These are phyloP conservation scores for Lasiosphaeria ovina DNA, from an alignment of 495 filamentous ascomycete species.

Conservation along the genomic window DNA sequence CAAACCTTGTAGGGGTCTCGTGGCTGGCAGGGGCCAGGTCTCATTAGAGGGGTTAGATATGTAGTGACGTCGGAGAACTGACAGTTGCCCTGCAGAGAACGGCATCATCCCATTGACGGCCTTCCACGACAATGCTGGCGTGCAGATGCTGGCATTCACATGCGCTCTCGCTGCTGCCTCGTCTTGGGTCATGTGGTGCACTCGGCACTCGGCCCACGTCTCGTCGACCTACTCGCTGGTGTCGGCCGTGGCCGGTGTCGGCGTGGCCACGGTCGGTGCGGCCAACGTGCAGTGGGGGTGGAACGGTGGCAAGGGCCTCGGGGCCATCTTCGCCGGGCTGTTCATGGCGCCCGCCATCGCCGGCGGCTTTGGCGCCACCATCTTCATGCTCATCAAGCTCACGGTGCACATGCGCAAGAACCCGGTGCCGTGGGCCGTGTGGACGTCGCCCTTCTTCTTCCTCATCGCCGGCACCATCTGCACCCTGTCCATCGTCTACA, in stretches of 20 bases:
- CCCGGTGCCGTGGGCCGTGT: slow-evolving; percentile 57
- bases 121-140: slow-evolving; percentile 53
- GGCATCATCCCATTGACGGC: slow-evolving; percentile 56
- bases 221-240: slow-evolving; percentile 67
- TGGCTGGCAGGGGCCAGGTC: too few species aligned
- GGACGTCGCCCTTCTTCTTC: slow-evolving; percentile 60
- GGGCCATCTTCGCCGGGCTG: slow-evolving; percentile 60
- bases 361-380: slow-evolving; percentile 54
- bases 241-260: slow-evolving; percentile 61
- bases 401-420: slow-evolving; percentile 59
- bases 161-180: slow-evolving; percentile 60
- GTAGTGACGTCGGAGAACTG: too few species aligned
- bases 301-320: slow-evolving; percentile 47
- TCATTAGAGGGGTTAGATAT: too few species aligned
- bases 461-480: slow-evolving; percentile 59
- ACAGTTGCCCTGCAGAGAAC: slow-evolving; percentile 33
- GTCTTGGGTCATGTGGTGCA: slow-evolving; percentile 58
- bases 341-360: slow-evolving; percentile 61
- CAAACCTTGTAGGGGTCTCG: too few species aligned
- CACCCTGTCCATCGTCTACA: slow-evolving; percentile 64
- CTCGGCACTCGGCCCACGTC: slow-evolving; percentile 56
- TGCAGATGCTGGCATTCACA: slow-evolving; percentile 61
- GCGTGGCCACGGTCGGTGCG: slow-evolving; percentile 56
- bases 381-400: slow-evolving; percentile 65
- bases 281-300: slow-evolving; percentile 54